A percentile compares a stretch with the other conserved stretches of the same genome.
Evolutionary conservation across 768 basidiomycete genomes (phyloP).

Genomic region (Panellus pusillus): DNA sequence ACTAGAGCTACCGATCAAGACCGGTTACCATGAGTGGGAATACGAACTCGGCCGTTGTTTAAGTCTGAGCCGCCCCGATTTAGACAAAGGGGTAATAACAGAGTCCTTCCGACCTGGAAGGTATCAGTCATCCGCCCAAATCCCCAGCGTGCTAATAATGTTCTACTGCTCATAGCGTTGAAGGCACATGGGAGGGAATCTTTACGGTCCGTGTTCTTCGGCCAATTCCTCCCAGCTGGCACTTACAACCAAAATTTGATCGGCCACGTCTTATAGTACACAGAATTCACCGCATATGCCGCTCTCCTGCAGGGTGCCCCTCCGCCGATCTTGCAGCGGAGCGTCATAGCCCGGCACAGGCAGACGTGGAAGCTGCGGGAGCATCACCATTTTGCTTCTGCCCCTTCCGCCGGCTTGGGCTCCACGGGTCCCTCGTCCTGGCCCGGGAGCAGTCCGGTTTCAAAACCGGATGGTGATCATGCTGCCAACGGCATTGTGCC

Average conservation of each 20-base stretch:
- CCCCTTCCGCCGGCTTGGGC: too few species aligned
- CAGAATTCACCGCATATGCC: slow-evolving; percentile 84
- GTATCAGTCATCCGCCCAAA: slow-evolving; percentile 25
- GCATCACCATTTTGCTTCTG: slow-evolving; percentile 42
- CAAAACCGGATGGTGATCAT: slow-evolving; percentile 26
- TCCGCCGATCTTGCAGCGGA: slow-evolving; percentile 67
- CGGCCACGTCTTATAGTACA: slow-evolving; percentile 48
- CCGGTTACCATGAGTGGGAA: slow-evolving; percentile 60
- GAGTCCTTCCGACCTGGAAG: slow-evolving; percentile 61
- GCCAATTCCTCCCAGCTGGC: not conserved
- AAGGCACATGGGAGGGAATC: slow-evolving; percentile 79
- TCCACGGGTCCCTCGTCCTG: too few species aligned
- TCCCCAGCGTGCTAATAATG: not conserved
- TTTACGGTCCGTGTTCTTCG: slow-evolving; percentile 56
- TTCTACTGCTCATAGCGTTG: slow-evolving; percentile 55
- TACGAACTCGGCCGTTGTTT: slow-evolving; percentile 67
- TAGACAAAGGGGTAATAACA: slow-evolving; percentile 32
- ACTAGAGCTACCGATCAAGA: slow-evolving; percentile 28
- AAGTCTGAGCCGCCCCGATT: slow-evolving; percentile 33
- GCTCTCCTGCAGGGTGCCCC: slow-evolving; percentile 68
- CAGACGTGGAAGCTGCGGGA: slow-evolving; percentile 90
- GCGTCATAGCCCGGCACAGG: slow-evolving; percentile 76
- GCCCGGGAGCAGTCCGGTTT: too few species aligned
- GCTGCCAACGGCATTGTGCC: slow-evolving; percentile 29
- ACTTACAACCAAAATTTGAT: not conserved